A percentile compares a stretch with the other conserved stretches of the same genome.
phyloP scores from a whole-genome alignment of 1,139 yeast species.

The Kodamaea suecica region DNA sequence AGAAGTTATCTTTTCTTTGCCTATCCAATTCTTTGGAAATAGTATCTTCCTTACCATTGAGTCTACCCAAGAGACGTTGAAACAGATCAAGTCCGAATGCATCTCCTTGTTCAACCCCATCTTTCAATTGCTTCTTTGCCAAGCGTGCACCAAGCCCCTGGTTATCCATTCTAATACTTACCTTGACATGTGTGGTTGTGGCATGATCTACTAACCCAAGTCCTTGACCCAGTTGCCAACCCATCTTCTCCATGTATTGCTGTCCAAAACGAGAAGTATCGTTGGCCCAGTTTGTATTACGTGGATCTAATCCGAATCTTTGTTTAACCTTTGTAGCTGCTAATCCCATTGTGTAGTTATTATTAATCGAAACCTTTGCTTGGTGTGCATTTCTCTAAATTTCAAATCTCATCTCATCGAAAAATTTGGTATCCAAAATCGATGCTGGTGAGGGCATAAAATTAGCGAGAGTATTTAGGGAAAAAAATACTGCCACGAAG shows the following conservation, averaged over 20 bases:
- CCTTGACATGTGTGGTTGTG: slow-evolving; percentile 76
- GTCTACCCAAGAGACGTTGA: slow-evolving; percentile 82
- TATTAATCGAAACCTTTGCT: too few relatives aligned
- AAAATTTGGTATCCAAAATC: background rate
- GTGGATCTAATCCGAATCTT: slow-evolving; percentile 87
- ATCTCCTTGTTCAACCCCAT: slow-evolving; percentile 69
- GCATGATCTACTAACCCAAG: slow-evolving; percentile 69
- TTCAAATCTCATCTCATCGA: slow-evolving; percentile 12
- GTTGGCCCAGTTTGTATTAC: slow-evolving; percentile 94
- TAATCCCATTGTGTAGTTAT: slow-evolving; percentile 63
- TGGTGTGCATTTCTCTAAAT: too few relatives aligned
- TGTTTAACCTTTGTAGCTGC: slow-evolving; percentile 84
- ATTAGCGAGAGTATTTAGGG: too few relatives aligned
- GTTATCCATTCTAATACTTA: slow-evolving; percentile 74
- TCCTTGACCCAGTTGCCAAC: slow-evolving; percentile 93
- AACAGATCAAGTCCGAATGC: slow-evolving; percentile 91
- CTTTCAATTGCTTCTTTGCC: slow-evolving; percentile 50
- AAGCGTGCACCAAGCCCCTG: slow-evolving; percentile 83
- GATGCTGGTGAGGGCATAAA: background rate
- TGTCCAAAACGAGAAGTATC: slow-evolving; percentile 85
- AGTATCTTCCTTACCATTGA: slow-evolving; percentile 71
- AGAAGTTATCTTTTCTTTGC: slow-evolving; percentile 61
- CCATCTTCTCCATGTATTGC: slow-evolving; percentile 72
- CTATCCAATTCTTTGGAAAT: slow-evolving; percentile 59
- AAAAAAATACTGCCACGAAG: too few relatives aligned